These are phyloP conservation scores for Pseudomassariella vexata DNA, from an alignment of 2,329 filamentous ascomycete species.

Conservation along the genomic window DNA sequence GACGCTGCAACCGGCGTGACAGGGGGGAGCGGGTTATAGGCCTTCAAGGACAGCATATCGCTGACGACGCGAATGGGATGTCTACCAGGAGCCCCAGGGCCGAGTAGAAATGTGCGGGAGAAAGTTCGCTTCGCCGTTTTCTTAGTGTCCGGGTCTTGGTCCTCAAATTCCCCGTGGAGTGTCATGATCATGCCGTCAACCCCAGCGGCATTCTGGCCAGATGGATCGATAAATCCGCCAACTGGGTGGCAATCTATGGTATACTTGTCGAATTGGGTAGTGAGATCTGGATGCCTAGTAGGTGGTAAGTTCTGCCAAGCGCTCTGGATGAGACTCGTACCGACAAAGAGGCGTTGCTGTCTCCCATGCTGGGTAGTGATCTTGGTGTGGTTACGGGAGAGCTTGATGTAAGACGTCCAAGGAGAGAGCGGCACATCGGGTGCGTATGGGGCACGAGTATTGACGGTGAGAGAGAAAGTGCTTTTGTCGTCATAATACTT, in stretches of 20 bases:
- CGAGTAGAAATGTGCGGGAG: slow-evolving; percentile 73
- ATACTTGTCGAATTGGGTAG: slow-evolving; percentile 64
- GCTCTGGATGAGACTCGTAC: slow-evolving; percentile 58
- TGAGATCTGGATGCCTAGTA: slow-evolving; percentile 70
- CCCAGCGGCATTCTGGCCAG: slow-evolving; percentile 55
- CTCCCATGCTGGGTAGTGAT: slow-evolving; percentile 56
- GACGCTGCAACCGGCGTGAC: slow-evolving; percentile 17
- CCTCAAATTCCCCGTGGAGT: slow-evolving; percentile 81
- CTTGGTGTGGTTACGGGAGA: slow-evolving; percentile 71
- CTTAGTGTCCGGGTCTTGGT: slow-evolving; percentile 53
- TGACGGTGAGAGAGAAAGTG: slow-evolving; percentile 70
- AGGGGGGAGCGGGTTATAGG: slow-evolving; percentile 49
- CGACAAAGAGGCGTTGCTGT: slow-evolving; percentile 60
- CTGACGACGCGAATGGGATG: slow-evolving; percentile 69
- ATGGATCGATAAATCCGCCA: slow-evolving; percentile 64
- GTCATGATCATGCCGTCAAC: slow-evolving; percentile 74
- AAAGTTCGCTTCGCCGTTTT: slow-evolving; percentile 68
- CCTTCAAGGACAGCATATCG: slow-evolving; percentile 70
- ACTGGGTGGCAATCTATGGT: slow-evolving; percentile 76
- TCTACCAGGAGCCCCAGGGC: slow-evolving; percentile 61
- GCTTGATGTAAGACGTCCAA: slow-evolving; percentile 72
- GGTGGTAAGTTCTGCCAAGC: slow-evolving; percentile 65
- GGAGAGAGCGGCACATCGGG: slow-evolving; percentile 36
- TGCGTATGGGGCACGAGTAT: slow-evolving; percentile 50
- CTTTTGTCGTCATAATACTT: slow-evolving; percentile 73